Evolutionary conservation across 768 basidiomycete species (phyloP), one percentile per base, ranked within the genome.

Genomic region (Tulasnella sp.): DNA sequence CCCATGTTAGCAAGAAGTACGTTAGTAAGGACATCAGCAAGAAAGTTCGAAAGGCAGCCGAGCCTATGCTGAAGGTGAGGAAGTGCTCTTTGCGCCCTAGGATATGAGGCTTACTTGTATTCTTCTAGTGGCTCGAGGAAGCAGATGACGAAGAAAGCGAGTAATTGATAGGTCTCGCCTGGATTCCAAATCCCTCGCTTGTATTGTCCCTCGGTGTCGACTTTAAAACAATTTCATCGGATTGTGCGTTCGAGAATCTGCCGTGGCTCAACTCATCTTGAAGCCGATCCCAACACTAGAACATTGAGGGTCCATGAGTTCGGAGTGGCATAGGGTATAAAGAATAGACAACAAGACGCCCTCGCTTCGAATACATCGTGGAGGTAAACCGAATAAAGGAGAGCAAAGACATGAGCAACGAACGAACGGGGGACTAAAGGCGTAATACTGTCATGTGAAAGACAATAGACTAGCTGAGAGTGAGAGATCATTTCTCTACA

Each of bases 1-100:
- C 93, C 4, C 95, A 96, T 76, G 93, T 95, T 78, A 92, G 90
- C 82, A 96, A 91, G 85, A 97, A 98, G 83, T 96, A 94, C 78
- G 92, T 95, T 62, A 92, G 96, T 81, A 94, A 91, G 81, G 95
- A 98, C 34, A 90, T 87, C 62, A 92, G 90, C 80, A 98, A 98
- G 87, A 95, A 88, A 81, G 95, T 99, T 67, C 85, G 95, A 77
- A 96, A 95, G 84, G 94, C 94, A 14, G 91, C 91, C 75, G 94
- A 93, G 79, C 94, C 95, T 0, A 98, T 98, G 84, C 82, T 98
- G 78, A 94, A 95, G 85, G 91, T 91, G 75, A 64, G 84, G 77
- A 41, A 63, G n/a, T n/a, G 42, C 64, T 26, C 72, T 59, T 8
- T 41, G 7, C 44, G 12, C 16, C 8, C 19, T n/a, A n/a, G 47